Percentiles rank a stretch among this genome's conserved stretches.
Conservation (phyloP, 768 basidiomycete species). For the Hemileccinum rubropunctum region DNA sequence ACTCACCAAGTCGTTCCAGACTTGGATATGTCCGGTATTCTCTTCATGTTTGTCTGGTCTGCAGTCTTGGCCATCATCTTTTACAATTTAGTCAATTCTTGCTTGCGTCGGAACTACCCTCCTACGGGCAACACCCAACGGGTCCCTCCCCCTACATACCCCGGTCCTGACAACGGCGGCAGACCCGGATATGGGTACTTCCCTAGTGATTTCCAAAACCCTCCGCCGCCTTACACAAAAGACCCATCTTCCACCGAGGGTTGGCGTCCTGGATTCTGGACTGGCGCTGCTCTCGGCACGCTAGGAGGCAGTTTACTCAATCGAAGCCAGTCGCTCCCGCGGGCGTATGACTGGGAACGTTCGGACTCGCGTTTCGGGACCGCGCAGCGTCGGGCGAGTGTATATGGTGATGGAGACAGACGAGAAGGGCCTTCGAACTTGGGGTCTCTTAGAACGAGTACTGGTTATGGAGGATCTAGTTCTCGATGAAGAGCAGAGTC, state of each 20-base stretch:
- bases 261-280: constrained; percentile 82
- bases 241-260: constrained; percentile 29
- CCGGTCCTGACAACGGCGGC: constrained; percentile 18
- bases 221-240: constrained; percentile 58
- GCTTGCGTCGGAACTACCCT: constrained; percentile 36
- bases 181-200: constrained; percentile 46
- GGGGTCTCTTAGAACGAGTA: constrained; percentile 71
- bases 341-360: constrained; percentile 61
- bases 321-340: constrained; percentile 29
- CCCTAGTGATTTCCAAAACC: constrained; percentile 47
- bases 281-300: constrained; percentile 74
- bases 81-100: constrained; percentile 60
- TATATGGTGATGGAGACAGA: constrained; percentile 43
- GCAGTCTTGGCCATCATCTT: constrained; percentile 48
- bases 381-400: constrained; percentile 24
- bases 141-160: constrained; percentile 30
- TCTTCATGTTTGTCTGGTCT: constrained; percentile 60
- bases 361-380: constrained; percentile 32
- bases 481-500: constrained; percentile 47
- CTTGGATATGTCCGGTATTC: constrained; percentile 43
- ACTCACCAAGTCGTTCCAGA: constrained; percentile 31
- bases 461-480: constrained; percentile 76
- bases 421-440: constrained; percentile 69
- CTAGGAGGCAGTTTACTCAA: constrained; percentile 60
- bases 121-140: constrained; percentile 31